Evolutionary conservation across 768 basidiomycete species (phyloP), one percentile per base, ranked within the genome.

Genomic region (Albatrellus ellisii): DNA sequence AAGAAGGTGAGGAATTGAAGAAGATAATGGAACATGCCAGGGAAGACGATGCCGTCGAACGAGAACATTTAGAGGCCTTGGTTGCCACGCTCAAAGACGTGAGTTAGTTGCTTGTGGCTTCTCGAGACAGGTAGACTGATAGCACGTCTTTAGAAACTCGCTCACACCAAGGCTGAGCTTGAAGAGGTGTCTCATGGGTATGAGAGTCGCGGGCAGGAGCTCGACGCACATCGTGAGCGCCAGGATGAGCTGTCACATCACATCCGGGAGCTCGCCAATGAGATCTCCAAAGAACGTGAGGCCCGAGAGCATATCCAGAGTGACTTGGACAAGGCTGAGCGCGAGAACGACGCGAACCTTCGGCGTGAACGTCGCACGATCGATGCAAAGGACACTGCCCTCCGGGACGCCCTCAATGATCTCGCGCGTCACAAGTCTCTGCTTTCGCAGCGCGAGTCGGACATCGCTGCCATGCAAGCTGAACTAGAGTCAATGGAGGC

Each of bases 71-170:
- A 1, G 79, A 84, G 51, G 76, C 67, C 2, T 62, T 92, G 5
- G 65, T 77, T 24, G 64, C 65, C 7, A 81, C 81, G 2, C 69
- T 94, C 35, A 94, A 92, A 59, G 87, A 94, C 59, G 91, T 80
- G 33, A 24, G 71, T 52, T 5, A 11, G 22, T 29, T 26, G 8
- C 6, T 24, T 37, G 4, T 27, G 20, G 9, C 40, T 25, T 4
- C 24, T 21, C 33, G n/a, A n/a, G 24, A 28, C 21, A 22, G 11
- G 20, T 41, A 41, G 32, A 48, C 31, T 31, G 3, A 31, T 31
- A 31, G 2, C 17, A 4, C 17, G 29, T 24, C 45, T 46, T 27
- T 57, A 90, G 85, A 89, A 86, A 78, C 69, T 82, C 20, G 61
- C 67, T 6, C 52, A 59, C 6, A 58, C 80, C 36, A 87, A 85